A percentile compares a stretch with the other conserved stretches of the same genome.
These are phyloP conservation scores for Stropharia rugosoannulata DNA, from an alignment of 768 basidiomycete species.

Conservation along the genomic window DNA sequence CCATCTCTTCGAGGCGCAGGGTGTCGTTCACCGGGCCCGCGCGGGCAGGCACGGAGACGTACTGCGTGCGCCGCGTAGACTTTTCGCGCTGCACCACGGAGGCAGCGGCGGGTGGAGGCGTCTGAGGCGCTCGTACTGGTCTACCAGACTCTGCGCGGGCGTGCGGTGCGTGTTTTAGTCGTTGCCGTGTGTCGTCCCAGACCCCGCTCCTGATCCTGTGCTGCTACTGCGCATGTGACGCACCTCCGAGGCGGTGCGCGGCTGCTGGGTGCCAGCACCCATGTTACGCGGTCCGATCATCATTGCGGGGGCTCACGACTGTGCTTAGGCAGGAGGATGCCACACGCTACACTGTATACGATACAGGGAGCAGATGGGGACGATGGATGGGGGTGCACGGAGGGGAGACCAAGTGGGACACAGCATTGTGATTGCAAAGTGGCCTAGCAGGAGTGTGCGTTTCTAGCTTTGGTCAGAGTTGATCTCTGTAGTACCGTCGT, in stretches of 20 bases:
- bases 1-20: neutral
- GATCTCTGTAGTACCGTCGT: no score
- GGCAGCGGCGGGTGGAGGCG: conserved; percentile 16
- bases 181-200: neutral
- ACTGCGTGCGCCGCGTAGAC: conserved; percentile 14
- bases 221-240: neutral
- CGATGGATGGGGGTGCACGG: no score
- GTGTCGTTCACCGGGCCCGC: neutral
- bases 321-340: no score
- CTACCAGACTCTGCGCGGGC: conserved; percentile 21
- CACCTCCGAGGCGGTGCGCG: neutral
- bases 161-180: conserved; percentile 3
- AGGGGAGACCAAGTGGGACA: no score
- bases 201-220: no score
- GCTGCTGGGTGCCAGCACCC: conserved; percentile 15
- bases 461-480: no score
- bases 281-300: conserved; percentile 20
- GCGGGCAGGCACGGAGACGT: neutral
- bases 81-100: conserved; percentile 4
- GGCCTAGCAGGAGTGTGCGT: no score
- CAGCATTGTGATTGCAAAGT: no score
- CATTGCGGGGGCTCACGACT: neutral
- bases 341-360: no score
- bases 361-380: no score
- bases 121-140: conserved; percentile 20